A percentile compares a stretch with the other conserved stretches of the same genome.
Conservation (phyloP, 768 basidiomycete species). For the Brasilioporus rufonigricans region DNA sequence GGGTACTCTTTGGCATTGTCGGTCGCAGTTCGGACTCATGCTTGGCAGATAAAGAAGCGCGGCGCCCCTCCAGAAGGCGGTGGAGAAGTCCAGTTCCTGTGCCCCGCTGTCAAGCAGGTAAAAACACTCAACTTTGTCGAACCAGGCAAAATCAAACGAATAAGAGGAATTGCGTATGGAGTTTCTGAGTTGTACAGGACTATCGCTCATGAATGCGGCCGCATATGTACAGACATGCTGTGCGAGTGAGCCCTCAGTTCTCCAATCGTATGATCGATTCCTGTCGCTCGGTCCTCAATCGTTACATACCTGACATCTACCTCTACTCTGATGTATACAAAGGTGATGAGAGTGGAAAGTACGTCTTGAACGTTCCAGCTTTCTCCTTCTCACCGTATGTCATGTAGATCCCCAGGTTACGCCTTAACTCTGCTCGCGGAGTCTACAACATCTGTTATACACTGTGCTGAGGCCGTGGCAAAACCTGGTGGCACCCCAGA, state of each 20-base stretch:
- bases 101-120: slow-evolving; percentile 85
- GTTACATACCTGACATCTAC: slow-evolving; percentile 97
- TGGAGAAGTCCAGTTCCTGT: slow-evolving; percentile 91
- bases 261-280: slow-evolving; percentile 98
- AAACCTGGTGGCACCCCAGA: slow-evolving; percentile 85
- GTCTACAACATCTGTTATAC: slow-evolving; percentile 85
- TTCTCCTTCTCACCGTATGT: background rate
- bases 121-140: slow-evolving; percentile 94
- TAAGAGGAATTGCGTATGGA: slow-evolving; percentile 91
- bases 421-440: slow-evolving; percentile 88
- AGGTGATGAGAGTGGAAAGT: slow-evolving; percentile 97
- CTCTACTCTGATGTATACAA: slow-evolving; percentile 98
- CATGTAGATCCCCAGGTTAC: slow-evolving; percentile 87
- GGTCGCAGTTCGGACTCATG: background rate
- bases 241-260: slow-evolving; percentile 95
- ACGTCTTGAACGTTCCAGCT: slow-evolving; percentile 30
- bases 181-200: background rate
- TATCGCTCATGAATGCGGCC: background rate
- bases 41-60: slow-evolving; percentile 84
- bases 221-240: slow-evolving; percentile 77
- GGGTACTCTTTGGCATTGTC: slow-evolving; percentile 16
- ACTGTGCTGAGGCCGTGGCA: slow-evolving; percentile 85
- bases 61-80: slow-evolving; percentile 90
- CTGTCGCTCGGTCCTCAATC: slow-evolving; percentile 87
- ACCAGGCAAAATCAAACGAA: slow-evolving; percentile 87